Evolutionary conservation across 2,329 filamentous ascomycete genomes (phyloP).

Genomic region (Rutstroemia sydowiana): DNA sequence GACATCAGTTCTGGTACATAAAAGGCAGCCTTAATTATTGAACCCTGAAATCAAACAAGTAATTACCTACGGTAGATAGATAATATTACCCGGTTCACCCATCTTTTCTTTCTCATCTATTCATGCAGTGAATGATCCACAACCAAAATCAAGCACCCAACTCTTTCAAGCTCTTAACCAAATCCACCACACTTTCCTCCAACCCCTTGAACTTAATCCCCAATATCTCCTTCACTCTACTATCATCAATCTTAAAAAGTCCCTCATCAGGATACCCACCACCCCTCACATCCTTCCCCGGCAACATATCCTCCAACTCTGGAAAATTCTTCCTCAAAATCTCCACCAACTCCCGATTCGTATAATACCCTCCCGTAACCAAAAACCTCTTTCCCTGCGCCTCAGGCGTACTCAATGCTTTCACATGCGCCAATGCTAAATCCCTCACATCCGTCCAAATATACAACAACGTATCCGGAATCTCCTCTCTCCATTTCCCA

Average conservation of each 20-base stretch:
- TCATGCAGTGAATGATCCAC: no score
- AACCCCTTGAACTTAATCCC: conserved; percentile 52
- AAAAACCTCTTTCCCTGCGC: conserved; percentile 58
- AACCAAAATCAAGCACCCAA: no score
- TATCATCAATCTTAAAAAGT: conserved; percentile 50
- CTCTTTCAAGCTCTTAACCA: conserved; percentile 39
- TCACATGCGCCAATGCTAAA: conserved; percentile 57
- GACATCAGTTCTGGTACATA: no score
- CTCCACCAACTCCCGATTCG: conserved; percentile 50
- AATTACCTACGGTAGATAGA: no score
- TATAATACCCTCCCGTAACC: conserved; percentile 52
- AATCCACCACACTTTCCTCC: conserved; percentile 53
- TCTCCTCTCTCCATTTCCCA: conserved; percentile 50
- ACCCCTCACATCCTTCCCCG: conserved; percentile 33
- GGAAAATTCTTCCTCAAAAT: conserved; percentile 49
- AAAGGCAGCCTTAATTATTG: no score
- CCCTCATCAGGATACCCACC: conserved; percentile 33
- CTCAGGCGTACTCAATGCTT: conserved; percentile 47
- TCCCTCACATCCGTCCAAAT: conserved; percentile 56
- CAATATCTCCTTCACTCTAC: conserved; percentile 45
- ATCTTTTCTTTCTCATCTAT: no score
- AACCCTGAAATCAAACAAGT: no score
- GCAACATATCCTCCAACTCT: conserved; percentile 42
- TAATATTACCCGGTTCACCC: no score
- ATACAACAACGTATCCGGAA: conserved; percentile 50